A percentile compares a stretch with the other conserved stretches of the same genome.
Conservation (phyloP, 768 basidiomycete genomes). For the Clathrus columnatus region DNA sequence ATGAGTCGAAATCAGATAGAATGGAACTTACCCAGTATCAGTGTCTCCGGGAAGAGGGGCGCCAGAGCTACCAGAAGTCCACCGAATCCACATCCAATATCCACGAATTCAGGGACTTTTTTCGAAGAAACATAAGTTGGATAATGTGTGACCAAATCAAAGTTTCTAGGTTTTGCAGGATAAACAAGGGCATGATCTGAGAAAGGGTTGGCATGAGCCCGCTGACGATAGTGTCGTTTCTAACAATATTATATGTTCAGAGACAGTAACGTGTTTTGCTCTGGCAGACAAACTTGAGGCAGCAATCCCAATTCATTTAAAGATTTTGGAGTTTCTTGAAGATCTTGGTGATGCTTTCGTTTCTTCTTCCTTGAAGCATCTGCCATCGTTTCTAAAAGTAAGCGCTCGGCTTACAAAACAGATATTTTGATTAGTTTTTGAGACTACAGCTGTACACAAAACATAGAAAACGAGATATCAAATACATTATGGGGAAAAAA, state of each 20-base stretch:
- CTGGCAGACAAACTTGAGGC: constrained; percentile 2
- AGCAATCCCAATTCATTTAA: background rate
- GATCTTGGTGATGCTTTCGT: background rate
- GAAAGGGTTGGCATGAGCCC: constrained; percentile 81
- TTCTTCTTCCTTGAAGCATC: constrained; percentile 3
- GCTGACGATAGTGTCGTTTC: constrained; percentile 81
- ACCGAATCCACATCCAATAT: constrained; percentile 97
- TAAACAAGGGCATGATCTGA: constrained; percentile 86
- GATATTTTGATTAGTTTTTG: too few relatives aligned
- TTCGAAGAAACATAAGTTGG: constrained; percentile 51
- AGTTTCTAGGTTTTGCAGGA: constrained; percentile 60
- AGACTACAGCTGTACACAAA: background rate
- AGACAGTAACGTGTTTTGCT: background rate
- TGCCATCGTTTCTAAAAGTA: too few relatives aligned
- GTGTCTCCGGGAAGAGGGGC: constrained; percentile 80
- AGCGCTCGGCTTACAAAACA: too few relatives aligned
- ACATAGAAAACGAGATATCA: too few relatives aligned
- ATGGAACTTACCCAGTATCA: constrained; percentile 75
- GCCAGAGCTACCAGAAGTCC: constrained; percentile 85
- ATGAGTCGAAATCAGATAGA: background rate
- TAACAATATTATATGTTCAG: constrained; percentile 18
- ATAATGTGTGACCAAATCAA: constrained; percentile 82
- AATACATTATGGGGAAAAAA: background rate
- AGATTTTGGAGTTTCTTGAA: background rate
- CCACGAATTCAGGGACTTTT: constrained; percentile 85